Base-by-base conservation (phyloP, 2,329 filamentous ascomycete genomes). In the Graphiopsis chlorocephala region DNA sequence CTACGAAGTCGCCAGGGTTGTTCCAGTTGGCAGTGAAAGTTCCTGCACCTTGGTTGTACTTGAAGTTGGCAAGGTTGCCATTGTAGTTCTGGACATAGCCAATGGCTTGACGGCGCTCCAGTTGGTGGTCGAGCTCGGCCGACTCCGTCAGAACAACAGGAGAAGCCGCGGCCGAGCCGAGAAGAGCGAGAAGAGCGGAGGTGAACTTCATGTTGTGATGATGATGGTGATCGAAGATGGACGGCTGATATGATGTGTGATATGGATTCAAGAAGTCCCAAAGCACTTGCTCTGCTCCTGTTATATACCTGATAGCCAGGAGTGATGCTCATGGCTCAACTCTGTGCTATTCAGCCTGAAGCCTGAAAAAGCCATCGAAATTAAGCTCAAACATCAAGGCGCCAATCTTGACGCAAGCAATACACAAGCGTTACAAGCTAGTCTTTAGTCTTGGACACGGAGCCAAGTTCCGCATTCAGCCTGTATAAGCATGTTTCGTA, bases 1-100 rank as follows among this genome's bases (percentile, higher is more conserved):
- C 83, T 31, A 85, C 84, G 53, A 85, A 82, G 77, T 86, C 84
- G 33, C 83, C 83, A 25, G 72, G 75, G 53, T 78, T 77, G 48
- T 66, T 72, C 84, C 83, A 86, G 33, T 70, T 70, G 0, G 81
- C 76, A 42, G 70, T 78, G 76, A 84, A 85, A n/a, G 42, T 29
- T 17, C 35, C 57, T 1, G 23, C 38, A 17, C 38, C 57, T 10
- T 47, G 35, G 57, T 47, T 60, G 38, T 60, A 60, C 29, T 56
- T 56, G 53, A 56, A 53, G 53, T 56, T 38, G 20, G 53, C 53
- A 17, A 56, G 53, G 53, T 56, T 56, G 53, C 50, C 50, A 5
- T 53, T 53, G 50, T 53, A 53, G 28, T 53, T 53, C 50, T 53
- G 50, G 3, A 53, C 28, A 12, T 52, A 52, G 48, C 26, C 26